Conservation (phyloP, 2,329 filamentous ascomycete species). For the Sporothrix sp. region DNA sequence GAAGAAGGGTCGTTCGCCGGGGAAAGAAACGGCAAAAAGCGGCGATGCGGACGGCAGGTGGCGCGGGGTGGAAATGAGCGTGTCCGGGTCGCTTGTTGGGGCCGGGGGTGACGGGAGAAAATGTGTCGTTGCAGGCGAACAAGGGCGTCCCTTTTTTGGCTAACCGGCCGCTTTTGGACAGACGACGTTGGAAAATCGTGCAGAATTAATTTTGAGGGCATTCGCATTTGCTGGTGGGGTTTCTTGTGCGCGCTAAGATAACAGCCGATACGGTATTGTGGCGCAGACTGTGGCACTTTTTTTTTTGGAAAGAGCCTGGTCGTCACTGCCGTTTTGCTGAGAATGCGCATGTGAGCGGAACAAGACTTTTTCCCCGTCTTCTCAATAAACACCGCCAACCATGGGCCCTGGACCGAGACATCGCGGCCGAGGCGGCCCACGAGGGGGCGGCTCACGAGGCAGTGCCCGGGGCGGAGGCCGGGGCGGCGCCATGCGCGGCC, state of each 20-base stretch:
- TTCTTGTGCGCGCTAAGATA: slow-evolving; percentile 48
- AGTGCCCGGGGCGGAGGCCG: slow-evolving; percentile 21
- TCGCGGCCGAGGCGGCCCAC: slow-evolving; percentile 23
- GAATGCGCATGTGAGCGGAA: not conserved
- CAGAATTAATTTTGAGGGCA: slow-evolving; percentile 21
- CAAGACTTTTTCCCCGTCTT: no score
- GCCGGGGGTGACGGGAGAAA: slow-evolving; percentile 15
- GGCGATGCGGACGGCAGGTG: not conserved
- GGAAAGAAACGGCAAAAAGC: not conserved
- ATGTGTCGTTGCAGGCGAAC: slow-evolving; percentile 8
- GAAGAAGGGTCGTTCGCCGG: slow-evolving; percentile 5
- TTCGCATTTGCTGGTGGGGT: slow-evolving; percentile 21
- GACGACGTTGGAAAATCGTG: slow-evolving; percentile 14
- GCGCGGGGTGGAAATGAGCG: not conserved
- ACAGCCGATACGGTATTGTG: slow-evolving; percentile 28
- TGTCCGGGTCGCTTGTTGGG: not conserved
- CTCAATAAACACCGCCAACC: not conserved
- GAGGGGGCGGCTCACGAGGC: slow-evolving; percentile 20
- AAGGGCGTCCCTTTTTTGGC: slow-evolving; percentile 8
- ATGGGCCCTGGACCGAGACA: slow-evolving; percentile 30
- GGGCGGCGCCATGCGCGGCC: slow-evolving; percentile 18
- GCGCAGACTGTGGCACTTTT: slow-evolving; percentile 8
- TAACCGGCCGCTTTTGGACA: slow-evolving; percentile 12
- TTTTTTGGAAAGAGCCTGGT: slow-evolving; percentile 9
- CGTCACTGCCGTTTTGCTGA: not conserved